phyloP scores from a whole-genome alignment of 2,329 filamentous ascomycete species.

The Talaromyces sp. region DNA sequence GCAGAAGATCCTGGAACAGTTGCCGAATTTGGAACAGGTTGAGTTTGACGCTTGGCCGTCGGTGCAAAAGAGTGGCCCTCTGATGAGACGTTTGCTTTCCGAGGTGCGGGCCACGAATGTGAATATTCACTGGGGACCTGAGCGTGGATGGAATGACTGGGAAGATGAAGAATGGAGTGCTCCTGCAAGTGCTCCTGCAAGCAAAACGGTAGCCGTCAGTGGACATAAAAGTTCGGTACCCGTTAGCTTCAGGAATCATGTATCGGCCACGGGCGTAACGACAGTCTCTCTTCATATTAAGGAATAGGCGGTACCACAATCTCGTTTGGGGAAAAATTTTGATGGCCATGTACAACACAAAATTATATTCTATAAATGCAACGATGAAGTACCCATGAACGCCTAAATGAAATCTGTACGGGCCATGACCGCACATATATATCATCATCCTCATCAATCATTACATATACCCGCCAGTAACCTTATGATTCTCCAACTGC shows the following conservation, averaged over 20 bases:
- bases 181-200: not conserved
- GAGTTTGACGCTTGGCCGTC: slow-evolving; percentile 57
- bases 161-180: slow-evolving; percentile 21
- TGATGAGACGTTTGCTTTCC: slow-evolving; percentile 48
- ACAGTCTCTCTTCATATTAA: slow-evolving; percentile 3
- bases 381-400: not conserved
- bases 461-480: slow-evolving; percentile 20
- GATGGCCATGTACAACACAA: not conserved
- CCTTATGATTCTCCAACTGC: slow-evolving; percentile 19
- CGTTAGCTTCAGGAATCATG: not conserved
- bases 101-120: slow-evolving; percentile 34
- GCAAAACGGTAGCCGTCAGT: not conserved
- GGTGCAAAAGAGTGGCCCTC: slow-evolving; percentile 49
- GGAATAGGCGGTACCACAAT: not conserved
- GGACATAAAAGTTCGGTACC: not conserved
- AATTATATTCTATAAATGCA: slow-evolving; percentile 1
- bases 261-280: not conserved
- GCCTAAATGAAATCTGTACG: not conserved
- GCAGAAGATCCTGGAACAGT: slow-evolving; percentile 46
- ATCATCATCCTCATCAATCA: slow-evolving; percentile 11
- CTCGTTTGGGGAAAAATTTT: not conserved
- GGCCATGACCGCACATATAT: not conserved
- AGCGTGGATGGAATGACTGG: slow-evolving; percentile 36
- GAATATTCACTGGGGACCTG: slow-evolving; percentile 39
- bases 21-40: slow-evolving; percentile 49